Evolutionary conservation across 495 filamentous ascomycete genomes (phyloP).

Genomic region (Geoglossum glabrum): DNA sequence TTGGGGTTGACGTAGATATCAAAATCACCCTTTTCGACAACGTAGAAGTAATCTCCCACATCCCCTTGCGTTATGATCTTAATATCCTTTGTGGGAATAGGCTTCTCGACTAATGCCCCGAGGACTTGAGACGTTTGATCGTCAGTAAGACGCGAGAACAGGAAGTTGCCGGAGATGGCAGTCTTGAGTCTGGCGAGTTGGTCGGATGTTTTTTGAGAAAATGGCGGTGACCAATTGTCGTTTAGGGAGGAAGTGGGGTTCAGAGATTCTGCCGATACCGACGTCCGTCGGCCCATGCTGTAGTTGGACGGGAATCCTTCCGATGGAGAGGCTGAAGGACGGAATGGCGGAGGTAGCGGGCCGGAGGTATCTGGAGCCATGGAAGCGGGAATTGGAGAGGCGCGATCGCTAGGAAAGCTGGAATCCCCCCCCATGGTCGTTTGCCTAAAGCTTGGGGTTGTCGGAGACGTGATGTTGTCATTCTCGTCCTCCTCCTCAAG

Average conservation of each 20-base stretch:
- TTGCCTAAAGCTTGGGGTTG: constrained; percentile 14
- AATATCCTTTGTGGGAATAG: constrained; percentile 83
- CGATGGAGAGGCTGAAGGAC: constrained; percentile 5
- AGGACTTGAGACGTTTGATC: constrained; percentile 75
- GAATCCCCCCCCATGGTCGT: not conserved
- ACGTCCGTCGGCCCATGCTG: constrained; percentile 80
- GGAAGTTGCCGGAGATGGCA: constrained; percentile 74
- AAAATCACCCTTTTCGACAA: constrained; percentile 80
- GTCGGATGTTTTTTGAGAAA: constrained; percentile 60
- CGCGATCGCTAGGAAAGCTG: not conserved
- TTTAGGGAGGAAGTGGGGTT: constrained; percentile 65
- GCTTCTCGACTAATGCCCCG: constrained; percentile 82
- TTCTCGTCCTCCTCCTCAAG: constrained; percentile 42
- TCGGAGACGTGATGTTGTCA: constrained; percentile 38
- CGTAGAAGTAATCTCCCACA: constrained; percentile 92
- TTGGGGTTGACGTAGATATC: constrained; percentile 73
- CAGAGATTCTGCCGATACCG: constrained; percentile 89
- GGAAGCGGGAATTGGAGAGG: not conserved
- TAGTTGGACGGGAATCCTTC: constrained; percentile 83
- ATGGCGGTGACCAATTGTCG: constrained; percentile 80
- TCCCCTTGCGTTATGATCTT: constrained; percentile 95
- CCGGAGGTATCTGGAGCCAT: not conserved
- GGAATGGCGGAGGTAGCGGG: constrained; percentile 9
- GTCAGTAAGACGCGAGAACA: constrained; percentile 87
- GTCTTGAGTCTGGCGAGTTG: constrained; percentile 60